Evolutionary conservation across 2,329 filamentous ascomycete genomes (phyloP).

Genomic region (Neophaeococcomyces mojaviensis): DNA sequence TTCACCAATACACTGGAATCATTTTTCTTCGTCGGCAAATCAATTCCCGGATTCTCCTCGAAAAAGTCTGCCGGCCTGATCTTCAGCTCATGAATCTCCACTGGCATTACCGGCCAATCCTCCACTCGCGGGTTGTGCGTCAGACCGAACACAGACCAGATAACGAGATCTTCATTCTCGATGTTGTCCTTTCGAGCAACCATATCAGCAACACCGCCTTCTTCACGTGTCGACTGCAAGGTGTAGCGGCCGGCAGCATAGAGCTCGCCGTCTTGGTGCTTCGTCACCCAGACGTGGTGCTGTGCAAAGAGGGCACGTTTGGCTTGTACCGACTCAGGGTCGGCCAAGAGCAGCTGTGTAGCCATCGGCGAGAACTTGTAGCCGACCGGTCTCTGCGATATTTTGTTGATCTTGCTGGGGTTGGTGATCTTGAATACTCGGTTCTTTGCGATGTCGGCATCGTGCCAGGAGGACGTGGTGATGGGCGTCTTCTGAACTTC

Average conservation of each 20-base stretch:
- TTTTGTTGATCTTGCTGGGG: slow-evolving; percentile 34
- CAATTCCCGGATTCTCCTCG: slow-evolving; percentile 44
- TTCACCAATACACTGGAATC: slow-evolving; percentile 22
- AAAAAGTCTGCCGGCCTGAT: slow-evolving; percentile 49
- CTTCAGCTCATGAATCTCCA: slow-evolving; percentile 41
- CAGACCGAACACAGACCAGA: slow-evolving; percentile 45
- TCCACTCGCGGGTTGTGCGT: slow-evolving; percentile 47
- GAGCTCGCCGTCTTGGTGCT: slow-evolving; percentile 43
- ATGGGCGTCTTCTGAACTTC: slow-evolving; percentile 45
- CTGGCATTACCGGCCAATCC: slow-evolving; percentile 45
- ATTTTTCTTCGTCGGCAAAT: slow-evolving; percentile 41
- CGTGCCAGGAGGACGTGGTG: slow-evolving; percentile 40
- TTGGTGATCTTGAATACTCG: slow-evolving; percentile 46
- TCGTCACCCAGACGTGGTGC: slow-evolving; percentile 47
- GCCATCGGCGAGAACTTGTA: slow-evolving; percentile 44
- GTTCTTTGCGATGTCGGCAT: slow-evolving; percentile 43
- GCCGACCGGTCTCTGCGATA: slow-evolving; percentile 36
- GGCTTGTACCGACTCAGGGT: slow-evolving; percentile 36
- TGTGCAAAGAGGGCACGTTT: slow-evolving; percentile 43
- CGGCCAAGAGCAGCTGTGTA: slow-evolving; percentile 43
- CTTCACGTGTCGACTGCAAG: slow-evolving; percentile 37
- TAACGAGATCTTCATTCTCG: slow-evolving; percentile 40
- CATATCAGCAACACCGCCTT: slow-evolving; percentile 39
- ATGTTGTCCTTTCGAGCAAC: slow-evolving; percentile 37
- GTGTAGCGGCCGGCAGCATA: slow-evolving; percentile 45